Conservation (phyloP, 495 filamentous ascomycete genomes). For the Xylaria acuta region DNA sequence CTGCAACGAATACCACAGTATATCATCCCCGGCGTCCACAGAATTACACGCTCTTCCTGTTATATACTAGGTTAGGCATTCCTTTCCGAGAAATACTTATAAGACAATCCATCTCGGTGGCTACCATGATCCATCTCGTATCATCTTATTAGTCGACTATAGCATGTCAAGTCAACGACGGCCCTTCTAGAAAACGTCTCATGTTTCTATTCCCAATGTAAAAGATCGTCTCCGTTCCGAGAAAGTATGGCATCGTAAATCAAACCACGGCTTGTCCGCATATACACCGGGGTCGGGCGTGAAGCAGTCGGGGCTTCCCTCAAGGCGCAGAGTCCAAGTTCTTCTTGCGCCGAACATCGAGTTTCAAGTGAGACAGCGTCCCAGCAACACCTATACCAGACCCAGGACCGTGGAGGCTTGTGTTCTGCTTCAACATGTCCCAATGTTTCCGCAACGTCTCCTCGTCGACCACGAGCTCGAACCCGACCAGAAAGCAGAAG, state of each 20-base stretch:
- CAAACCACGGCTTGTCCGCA: not conserved
- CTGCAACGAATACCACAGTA: not conserved
- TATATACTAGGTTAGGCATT: not conserved
- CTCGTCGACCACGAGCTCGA: slow-evolving; percentile 75
- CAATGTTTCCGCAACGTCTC: slow-evolving; percentile 65
- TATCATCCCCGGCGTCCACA: not conserved
- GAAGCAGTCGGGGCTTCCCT: not conserved
- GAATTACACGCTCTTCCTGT: not conserved
- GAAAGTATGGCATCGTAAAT: not conserved
- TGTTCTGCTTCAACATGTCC: slow-evolving; percentile 49
- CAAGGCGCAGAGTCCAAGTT: not conserved
- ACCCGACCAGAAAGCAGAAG: slow-evolving; percentile 84
- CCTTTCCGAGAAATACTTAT: not conserved
- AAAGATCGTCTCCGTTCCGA: not conserved
- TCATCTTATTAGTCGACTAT: not conserved
- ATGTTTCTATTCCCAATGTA: not conserved
- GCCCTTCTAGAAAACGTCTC: not conserved
- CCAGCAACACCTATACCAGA: slow-evolving; percentile 31
- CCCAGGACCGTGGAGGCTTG: slow-evolving; percentile 24
- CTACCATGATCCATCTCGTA: not conserved
- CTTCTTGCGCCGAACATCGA: slow-evolving; percentile 12
- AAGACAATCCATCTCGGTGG: not conserved
- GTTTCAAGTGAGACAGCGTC: not conserved
- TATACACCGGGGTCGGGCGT: not conserved
- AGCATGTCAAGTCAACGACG: not conserved